A percentile compares a stretch with the other conserved stretches of the same genome.
These are phyloP conservation scores for Plectosphaerella sp. DNA, from an alignment of 2,329 filamentous ascomycete genomes.

Conservation along the genomic window DNA sequence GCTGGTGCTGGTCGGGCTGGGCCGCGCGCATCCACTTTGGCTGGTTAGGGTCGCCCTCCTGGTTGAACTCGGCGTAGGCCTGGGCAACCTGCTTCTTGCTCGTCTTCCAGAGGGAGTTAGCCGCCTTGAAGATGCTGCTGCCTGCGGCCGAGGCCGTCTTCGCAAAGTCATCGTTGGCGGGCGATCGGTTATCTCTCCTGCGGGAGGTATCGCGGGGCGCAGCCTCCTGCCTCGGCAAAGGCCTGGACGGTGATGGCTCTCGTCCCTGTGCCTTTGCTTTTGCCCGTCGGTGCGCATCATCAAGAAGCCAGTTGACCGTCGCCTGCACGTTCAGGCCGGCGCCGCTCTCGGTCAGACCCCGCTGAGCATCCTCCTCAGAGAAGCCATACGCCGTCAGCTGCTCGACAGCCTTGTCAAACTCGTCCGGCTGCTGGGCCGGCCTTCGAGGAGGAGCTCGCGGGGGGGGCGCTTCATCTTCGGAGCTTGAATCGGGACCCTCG, in stretches of 20 bases:
- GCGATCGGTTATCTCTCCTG: constrained; percentile 48
- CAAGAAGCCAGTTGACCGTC: constrained; percentile 84
- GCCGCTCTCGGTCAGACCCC: constrained; percentile 76
- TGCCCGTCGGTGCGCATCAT: constrained; percentile 82
- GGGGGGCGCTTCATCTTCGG: constrained; percentile 35
- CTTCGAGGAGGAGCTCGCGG: constrained; percentile 1
- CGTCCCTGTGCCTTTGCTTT: constrained; percentile 63
- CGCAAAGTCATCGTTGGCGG: constrained; percentile 66
- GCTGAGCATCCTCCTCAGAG: constrained; percentile 73
- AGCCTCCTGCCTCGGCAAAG: constrained; percentile 24
- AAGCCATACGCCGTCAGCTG: constrained; percentile 96
- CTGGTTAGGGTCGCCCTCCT: constrained; percentile 67
- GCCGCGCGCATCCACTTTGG: constrained; percentile 94
- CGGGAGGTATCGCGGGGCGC: constrained; percentile 12
- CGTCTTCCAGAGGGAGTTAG: constrained; percentile 92
- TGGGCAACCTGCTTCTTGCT: constrained; percentile 90
- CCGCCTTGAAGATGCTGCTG: constrained; percentile 83
- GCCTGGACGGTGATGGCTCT: constrained; percentile 34
- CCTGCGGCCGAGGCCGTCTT: constrained; percentile 81
- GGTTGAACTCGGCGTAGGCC: constrained; percentile 81
- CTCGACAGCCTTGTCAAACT: constrained; percentile 73
- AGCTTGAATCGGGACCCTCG: constrained; percentile 43
- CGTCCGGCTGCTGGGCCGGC: constrained; percentile 20
- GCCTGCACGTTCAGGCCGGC: constrained; percentile 77
- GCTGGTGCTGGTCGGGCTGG: constrained; percentile 38